Conservation (phyloP, 495 filamentous ascomycete species). For the Aspergillus sclerotioniger region DNA sequence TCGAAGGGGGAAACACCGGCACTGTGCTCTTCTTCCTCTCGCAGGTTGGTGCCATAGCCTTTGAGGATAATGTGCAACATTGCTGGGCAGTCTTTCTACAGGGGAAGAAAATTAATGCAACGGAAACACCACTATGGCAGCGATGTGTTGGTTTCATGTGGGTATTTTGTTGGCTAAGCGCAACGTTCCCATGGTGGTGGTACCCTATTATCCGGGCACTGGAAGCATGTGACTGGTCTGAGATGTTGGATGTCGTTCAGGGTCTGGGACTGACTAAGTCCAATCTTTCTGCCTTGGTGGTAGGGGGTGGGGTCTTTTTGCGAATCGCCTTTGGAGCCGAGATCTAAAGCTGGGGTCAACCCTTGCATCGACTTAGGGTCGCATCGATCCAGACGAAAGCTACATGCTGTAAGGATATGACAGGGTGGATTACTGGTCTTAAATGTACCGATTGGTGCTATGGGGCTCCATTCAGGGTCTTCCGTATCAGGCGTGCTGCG, state of each 20-base stretch:
- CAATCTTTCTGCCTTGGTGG: not conserved
- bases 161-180: conserved; percentile 11
- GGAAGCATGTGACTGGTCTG: not conserved
- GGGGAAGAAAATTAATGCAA: not conserved
- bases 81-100: not conserved
- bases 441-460: too few species aligned
- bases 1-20: conserved; percentile 10
- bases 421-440: too few species aligned
- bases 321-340: not conserved
- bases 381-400: too few species aligned
- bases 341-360: not conserved
- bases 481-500: too few species aligned
- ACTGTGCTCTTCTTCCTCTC: conserved; percentile 26
- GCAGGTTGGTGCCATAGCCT: conserved; percentile 22
- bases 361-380: too few species aligned
- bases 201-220: conserved; percentile 5
- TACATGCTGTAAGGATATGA: too few species aligned
- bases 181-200: conserved; percentile 7
- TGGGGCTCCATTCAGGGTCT: too few species aligned
- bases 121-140: not conserved
- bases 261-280: not conserved
- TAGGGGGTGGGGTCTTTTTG: not conserved
- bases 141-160: conserved; percentile 16
- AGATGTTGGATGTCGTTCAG: not conserved
- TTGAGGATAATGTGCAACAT: conserved; percentile 28